Base-by-base conservation (phyloP, 768 basidiomycete genomes). In the Russula sp. region DNA sequence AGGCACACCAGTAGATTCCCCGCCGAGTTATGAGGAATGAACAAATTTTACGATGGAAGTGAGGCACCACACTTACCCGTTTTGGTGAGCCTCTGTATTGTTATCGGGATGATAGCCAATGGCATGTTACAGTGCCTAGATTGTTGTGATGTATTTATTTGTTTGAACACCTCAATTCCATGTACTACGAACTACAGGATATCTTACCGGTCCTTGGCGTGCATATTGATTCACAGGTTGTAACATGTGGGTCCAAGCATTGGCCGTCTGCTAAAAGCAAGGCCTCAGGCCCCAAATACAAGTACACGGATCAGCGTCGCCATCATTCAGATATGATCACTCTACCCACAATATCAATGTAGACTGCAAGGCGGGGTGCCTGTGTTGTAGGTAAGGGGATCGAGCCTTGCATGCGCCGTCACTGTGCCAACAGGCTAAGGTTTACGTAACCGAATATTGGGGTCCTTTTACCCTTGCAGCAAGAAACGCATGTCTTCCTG, bases 11-110 rank as follows among this genome's bases (percentile, higher is more conserved):
- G 64, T 67, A 6, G 72, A 73, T 48, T 69, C 71, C 22, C 72
- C 72, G 18, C 72, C 72, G 16, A 63, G 69, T 18, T 73, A 73
- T 66, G 72, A 71, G 44, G 69, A 60, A 20, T 72, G 64, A 69
- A 50, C 32, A 46, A 16, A 49, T 46, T 59, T 51, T 48, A 16
- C 44, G 49, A 52, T 61, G 26, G n/a, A 36, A 26, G 4, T 32
- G 22, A 24, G n/a, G 40, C 44, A 49, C 18, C 22, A 36, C 42
- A 16, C 40, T 57, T 44, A n/a, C 48, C 44, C 4, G 50, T 36
- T 65, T 65, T 18, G 55, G 64, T 65, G 60, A 56, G 64, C 55
- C 49, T 28, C 38, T 30, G 55, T 42, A 56, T 24, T 36, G 32
- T 46, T 38, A 48, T 32, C 24, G 30, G 30, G 14, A n/a, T 44